These are phyloP conservation scores for Camellia granthamiana DNA, from an alignment of 148 eudicot genomes.

Conservation along the genomic window DNA sequence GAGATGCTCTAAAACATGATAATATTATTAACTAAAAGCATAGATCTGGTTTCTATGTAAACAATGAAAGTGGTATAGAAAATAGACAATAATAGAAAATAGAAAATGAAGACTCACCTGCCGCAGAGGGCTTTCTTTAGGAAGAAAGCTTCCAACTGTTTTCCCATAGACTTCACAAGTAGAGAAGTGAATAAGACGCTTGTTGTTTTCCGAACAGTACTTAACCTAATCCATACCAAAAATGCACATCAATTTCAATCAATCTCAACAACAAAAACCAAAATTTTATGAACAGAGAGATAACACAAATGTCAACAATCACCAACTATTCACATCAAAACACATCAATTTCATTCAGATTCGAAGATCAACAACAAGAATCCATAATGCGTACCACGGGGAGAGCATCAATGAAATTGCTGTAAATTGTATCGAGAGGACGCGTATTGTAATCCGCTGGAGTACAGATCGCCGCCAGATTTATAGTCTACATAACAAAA, in stretches of 20 bases:
- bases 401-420: slow-evolving; percentile 98
- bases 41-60: slow-evolving; percentile 19
- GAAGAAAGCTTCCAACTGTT: slow-evolving; percentile 85
- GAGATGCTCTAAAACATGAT: no score
- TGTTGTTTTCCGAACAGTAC: slow-evolving; percentile 90
- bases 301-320: background rate
- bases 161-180: slow-evolving; percentile 99
- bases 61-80: slow-evolving; percentile 6
- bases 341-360: background rate
- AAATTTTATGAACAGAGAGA: background rate
- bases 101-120: slow-evolving; percentile 45
- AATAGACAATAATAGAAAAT: background rate
- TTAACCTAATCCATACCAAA: slow-evolving; percentile 53
- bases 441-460: slow-evolving; percentile 98
- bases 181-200: slow-evolving; percentile 97
- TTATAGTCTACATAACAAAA: slow-evolving; percentile 60
- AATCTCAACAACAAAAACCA: background rate
- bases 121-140: slow-evolving; percentile 77
- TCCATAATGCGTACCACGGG: slow-evolving; percentile 74
- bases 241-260: slow-evolving; percentile 20
- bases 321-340: background rate
- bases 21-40: no score
- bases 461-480: slow-evolving; percentile 98
- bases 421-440: slow-evolving; percentile 94
- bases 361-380: background rate